Base-by-base conservation (phyloP, 2,329 filamentous ascomycete species). In the Fusarium fujikuroi region DNA sequence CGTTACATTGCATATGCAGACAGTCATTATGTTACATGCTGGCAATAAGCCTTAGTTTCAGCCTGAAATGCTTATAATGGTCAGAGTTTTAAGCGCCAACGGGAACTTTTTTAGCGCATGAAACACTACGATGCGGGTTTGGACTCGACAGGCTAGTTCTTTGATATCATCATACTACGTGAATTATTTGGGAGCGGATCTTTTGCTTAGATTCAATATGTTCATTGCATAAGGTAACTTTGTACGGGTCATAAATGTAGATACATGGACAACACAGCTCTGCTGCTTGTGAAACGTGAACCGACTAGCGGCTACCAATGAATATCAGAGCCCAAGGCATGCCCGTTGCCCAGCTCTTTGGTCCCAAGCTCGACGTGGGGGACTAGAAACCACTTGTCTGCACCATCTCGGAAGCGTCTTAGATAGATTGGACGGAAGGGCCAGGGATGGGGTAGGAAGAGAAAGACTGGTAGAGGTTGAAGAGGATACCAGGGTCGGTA, bases 401-500 rank as follows among this genome's bases (percentile, higher is more conserved):
- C 15, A 16, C 32, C 44, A 30, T 30, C 46, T 32, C 25, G n/a
- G 36, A 23, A 42, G 21, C 18, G 5, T 7, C 50, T 72, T 73
- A 78, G 42, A 66, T 60, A 14, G 36, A 18, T 49, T 53, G 61
- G 56, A 73, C 68, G 4, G 52, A 58, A 19, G 80, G 80, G 4
- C 80, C 80, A 11, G 80, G 80, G n/a, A 82, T 81, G 21, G 74
- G 61, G 73, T 82, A 82, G 50, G 67, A 72, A 42, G 53, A 62
- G 59, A 79, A 79, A 16, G 66, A 25, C 44, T 62, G 60, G 75
- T 81, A 83, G 53, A 83, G 76, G 76, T 81, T 81, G 74, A 83
- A 80, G 9, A 78, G 76, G 49, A 82, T 79, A 36, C 81, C 81
- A 19, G 82, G 75, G 59, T 83, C 82, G 7, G 66, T 54, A 21